Percentiles rank a stretch among this genome's conserved stretches.
Conservation (phyloP, 2,329 filamentous ascomycete genomes). For the Daldinia sp. region DNA sequence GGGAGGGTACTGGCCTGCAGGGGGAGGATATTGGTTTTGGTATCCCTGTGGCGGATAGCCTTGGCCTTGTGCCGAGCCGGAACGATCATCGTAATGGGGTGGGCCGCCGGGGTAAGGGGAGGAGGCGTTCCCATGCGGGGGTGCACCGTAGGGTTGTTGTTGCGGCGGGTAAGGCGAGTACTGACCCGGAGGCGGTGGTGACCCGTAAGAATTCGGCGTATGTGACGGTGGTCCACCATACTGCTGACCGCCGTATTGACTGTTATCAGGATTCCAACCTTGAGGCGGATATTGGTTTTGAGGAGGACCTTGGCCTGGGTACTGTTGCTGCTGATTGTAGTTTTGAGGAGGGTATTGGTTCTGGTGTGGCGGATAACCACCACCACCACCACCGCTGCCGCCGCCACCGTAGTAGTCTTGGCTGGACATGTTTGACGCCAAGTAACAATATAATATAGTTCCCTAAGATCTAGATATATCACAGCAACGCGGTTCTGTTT, state of each 20-base stretch:
- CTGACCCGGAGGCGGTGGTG: conserved; percentile 43
- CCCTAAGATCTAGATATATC: background rate
- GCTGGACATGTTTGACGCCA: conserved; percentile 40
- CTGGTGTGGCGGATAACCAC: conserved; percentile 36
- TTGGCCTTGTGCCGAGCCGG: conserved; percentile 39
- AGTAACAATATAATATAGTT: background rate
- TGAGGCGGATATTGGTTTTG: conserved; percentile 41
- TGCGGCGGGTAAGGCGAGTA: conserved; percentile 45
- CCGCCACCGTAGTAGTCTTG: conserved; percentile 46
- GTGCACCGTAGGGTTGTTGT: conserved; percentile 36
- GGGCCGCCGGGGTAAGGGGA: conserved; percentile 39
- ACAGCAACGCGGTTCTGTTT: background rate
- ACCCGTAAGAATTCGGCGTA: conserved; percentile 28
- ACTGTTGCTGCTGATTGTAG: conserved; percentile 28
- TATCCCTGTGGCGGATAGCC: conserved; percentile 34
- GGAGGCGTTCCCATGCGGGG: conserved; percentile 37
- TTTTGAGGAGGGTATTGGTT: conserved; percentile 36
- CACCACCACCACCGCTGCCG: conserved; percentile 33
- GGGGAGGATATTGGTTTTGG: conserved; percentile 39
- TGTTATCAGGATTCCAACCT: conserved; percentile 35
- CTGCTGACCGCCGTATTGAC: conserved; percentile 29
- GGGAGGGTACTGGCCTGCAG: no score
- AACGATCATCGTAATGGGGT: conserved; percentile 30
- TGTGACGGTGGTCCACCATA: conserved; percentile 37
- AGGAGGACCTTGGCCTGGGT: conserved; percentile 40